phyloP scores from a whole-genome alignment of 345 rosid species.

The Limnanthes douglasii region DNA sequence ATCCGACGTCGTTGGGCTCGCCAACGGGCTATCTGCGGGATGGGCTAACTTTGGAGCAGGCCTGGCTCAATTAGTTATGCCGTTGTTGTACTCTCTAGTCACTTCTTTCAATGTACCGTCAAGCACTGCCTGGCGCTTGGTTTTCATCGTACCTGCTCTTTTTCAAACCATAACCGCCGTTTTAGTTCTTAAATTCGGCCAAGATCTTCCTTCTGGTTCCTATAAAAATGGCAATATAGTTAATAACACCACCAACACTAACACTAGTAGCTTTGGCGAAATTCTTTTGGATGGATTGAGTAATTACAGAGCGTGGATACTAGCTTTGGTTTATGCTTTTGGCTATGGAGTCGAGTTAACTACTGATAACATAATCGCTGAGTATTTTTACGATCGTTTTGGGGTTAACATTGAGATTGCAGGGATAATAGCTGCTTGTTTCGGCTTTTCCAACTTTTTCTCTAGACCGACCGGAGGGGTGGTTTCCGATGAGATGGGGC shows the following conservation, averaged over 20 bases:
- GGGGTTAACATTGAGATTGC: conserved; percentile 46
- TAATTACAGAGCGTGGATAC: conserved; percentile 74
- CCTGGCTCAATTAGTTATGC: conserved; percentile 66
- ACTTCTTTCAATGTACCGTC: conserved; percentile 9
- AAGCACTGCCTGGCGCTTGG: conserved; percentile 43
- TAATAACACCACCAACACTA: background rate
- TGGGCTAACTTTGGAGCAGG: conserved; percentile 78
- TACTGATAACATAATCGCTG: conserved; percentile 53
- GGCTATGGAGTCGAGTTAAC: conserved; percentile 71
- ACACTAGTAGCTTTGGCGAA: conserved; percentile 12
- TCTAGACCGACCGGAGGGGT: conserved; percentile 71
- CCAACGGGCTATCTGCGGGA: conserved; percentile 68
- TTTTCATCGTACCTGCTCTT: conserved; percentile 42
- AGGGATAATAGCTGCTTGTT: conserved; percentile 58
- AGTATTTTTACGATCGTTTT: conserved; percentile 60
- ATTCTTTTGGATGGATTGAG: conserved; percentile 33
- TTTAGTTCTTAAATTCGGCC: conserved; percentile 39
- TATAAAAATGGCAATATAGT: too few species aligned
- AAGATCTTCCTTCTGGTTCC: conserved; percentile 40
- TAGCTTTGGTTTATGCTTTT: conserved; percentile 42
- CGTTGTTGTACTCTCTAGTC: conserved; percentile 26
- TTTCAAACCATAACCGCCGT: conserved; percentile 40
- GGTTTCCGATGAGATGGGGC: conserved; percentile 41
- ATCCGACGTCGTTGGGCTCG: conserved; percentile 44
- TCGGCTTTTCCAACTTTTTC: conserved; percentile 42